phyloP scores from a whole-genome alignment of 2,329 filamentous ascomycete genomes.

The Colletotrichum lini region DNA sequence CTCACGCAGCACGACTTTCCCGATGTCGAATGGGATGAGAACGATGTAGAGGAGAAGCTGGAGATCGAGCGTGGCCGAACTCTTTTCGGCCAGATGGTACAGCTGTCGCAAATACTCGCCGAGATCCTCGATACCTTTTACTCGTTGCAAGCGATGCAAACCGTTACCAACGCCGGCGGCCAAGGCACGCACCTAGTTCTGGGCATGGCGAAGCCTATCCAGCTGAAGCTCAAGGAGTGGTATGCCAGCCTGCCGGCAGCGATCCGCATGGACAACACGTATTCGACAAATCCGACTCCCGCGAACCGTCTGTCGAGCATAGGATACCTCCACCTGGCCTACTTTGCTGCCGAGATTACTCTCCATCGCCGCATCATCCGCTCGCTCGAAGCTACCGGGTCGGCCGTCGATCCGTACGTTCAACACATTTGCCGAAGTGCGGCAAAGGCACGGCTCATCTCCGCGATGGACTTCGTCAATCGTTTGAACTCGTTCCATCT shows the following conservation, averaged over 20 bases:
- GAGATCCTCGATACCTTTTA: slow-evolving; percentile 89
- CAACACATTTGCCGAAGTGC: slow-evolving; percentile 94
- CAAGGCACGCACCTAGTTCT: slow-evolving; percentile 82
- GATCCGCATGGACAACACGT: slow-evolving; percentile 77
- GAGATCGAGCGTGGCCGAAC: slow-evolving; percentile 78
- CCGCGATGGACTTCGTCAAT: slow-evolving; percentile 98
- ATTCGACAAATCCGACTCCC: slow-evolving; percentile 54
- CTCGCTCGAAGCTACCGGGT: slow-evolving; percentile 69
- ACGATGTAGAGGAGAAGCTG: slow-evolving; percentile 71
- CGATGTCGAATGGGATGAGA: slow-evolving; percentile 77
- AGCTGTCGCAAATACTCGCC: slow-evolving; percentile 80
- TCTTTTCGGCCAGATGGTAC: slow-evolving; percentile 82
- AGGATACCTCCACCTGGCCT: slow-evolving; percentile 89
- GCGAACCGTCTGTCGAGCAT: slow-evolving; percentile 70
- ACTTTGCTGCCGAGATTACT: slow-evolving; percentile 95
- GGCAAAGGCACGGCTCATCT: slow-evolving; percentile 93
- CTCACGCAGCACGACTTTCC: slow-evolving; percentile 80
- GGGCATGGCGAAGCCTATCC: slow-evolving; percentile 83
- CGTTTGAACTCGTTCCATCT: slow-evolving; percentile 88
- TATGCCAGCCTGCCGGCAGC: slow-evolving; percentile 76
- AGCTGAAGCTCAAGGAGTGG: slow-evolving; percentile 87
- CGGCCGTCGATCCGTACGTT: slow-evolving; percentile 80
- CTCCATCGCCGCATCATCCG: slow-evolving; percentile 93
- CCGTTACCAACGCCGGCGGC: slow-evolving; percentile 74
- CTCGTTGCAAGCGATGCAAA: slow-evolving; percentile 81